These are phyloP conservation scores for Zygosaccharomyces pseudobailii DNA, from an alignment of 1,139 yeast genomes.

Conservation along the genomic window DNA sequence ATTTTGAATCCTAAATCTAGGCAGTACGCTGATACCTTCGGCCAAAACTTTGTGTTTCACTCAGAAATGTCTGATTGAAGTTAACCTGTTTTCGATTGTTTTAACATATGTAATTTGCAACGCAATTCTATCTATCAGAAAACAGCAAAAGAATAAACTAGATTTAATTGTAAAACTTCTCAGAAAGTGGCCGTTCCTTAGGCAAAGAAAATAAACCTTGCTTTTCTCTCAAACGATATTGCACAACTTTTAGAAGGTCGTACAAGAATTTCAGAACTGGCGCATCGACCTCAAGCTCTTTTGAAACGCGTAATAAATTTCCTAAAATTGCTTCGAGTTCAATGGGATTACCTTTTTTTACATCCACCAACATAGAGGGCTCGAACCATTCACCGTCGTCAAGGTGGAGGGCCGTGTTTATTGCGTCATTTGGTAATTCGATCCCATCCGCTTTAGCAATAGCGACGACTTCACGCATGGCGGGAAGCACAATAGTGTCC, in stretches of 20 bases:
- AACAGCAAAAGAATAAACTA: not conserved
- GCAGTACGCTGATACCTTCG: too few species aligned
- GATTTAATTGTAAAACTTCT: slow-evolving; percentile 3
- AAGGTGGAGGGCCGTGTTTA: slow-evolving; percentile 42
- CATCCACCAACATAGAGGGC: slow-evolving; percentile 59
- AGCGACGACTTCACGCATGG: slow-evolving; percentile 47
- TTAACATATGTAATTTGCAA: too few species aligned
- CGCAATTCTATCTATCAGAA: not conserved
- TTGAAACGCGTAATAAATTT: slow-evolving; percentile 46
- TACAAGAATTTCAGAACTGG: slow-evolving; percentile 43
- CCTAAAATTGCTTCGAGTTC: slow-evolving; percentile 56
- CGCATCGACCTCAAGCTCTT: slow-evolving; percentile 40
- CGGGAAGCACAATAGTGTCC: slow-evolving; percentile 43
- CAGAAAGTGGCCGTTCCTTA: slow-evolving; percentile 11
- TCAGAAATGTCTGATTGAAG: too few species aligned
- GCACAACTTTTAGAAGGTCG: slow-evolving; percentile 39
- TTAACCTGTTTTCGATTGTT: too few species aligned
- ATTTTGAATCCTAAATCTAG: too few species aligned
- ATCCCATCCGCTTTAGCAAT: slow-evolving; percentile 54
- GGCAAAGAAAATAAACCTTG: slow-evolving; percentile 11
- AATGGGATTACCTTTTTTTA: slow-evolving; percentile 46
- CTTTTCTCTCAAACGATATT: slow-evolving; percentile 26
- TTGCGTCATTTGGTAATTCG: slow-evolving; percentile 36
- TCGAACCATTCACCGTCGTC: slow-evolving; percentile 51
- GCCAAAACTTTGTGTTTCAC: too few species aligned